Evolutionary conservation across 805 yeast species (phyloP), one percentile per base, ranked within the genome.

Genomic region (Priceomyces carsonii): DNA sequence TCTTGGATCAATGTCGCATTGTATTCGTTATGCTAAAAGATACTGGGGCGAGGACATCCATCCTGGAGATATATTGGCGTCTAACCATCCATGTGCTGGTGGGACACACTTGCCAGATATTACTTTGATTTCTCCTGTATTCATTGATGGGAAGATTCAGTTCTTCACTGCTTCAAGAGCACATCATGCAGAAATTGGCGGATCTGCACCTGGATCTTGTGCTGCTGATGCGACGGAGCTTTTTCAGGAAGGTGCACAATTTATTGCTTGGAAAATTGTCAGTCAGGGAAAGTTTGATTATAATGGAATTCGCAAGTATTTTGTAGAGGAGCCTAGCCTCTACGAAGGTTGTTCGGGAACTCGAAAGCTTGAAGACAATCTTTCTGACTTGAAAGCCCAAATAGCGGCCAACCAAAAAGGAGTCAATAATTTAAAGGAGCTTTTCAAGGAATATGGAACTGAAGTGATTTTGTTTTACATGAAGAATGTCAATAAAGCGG

Each of bases 401-500:
- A 74, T 85, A 32, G 88, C 95, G 3, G 95, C 96, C 3, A 87
- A 88, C 51, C 85, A 79, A 48, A 83, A 82, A 54, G 96, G 96
- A 34, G 84, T 86, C 25, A 67, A 69, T 8, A 63, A 88, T 32
- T 71, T 88, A 37, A 70, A 67, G 12, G 59, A 69, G 13, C 63
- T 88, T 35, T 77, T 85, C 16, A 53, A 55, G 1, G 91, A 85
- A 48, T 83, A 76, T 54, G 75, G 79, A 0, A 62, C 77, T 12
- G 64, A 69, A 2, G 76, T 75, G 0, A 82, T 87, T 7, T 70
- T 76, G 42, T 72, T 73, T 29, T 88, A 88, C 57, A 88, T 88
- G 96, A 63, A 64, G 13, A 95, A 89, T 1, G 85, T 88, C 43
- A 91, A 85, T 55, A 75, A 73, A 33, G 85, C 87, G 53, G 95